Conservation (phyloP, 106 monocot species). For the Allium cepa region DNA sequence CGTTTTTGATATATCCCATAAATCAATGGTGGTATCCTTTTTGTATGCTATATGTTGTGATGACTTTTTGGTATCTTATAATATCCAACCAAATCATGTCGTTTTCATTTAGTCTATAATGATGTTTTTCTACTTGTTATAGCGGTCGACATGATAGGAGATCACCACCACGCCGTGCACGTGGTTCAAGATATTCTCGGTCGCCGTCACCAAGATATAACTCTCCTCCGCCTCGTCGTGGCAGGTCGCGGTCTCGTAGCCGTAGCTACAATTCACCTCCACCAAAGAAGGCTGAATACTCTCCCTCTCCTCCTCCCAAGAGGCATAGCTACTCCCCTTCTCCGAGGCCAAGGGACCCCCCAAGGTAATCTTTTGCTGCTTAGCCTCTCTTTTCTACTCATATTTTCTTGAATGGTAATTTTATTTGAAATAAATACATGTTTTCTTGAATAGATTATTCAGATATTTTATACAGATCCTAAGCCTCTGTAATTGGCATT, state of each 20-base stretch:
- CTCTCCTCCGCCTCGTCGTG: slow-evolving; percentile 10
- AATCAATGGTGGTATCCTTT: no score
- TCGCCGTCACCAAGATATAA: slow-evolving; percentile 15
- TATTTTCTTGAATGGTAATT: no score
- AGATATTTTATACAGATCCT: no score
- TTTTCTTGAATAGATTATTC: no score
- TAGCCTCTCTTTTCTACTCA: neutral
- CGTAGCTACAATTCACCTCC: slow-evolving; percentile 7
- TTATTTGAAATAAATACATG: no score
- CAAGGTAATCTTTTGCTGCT: neutral
- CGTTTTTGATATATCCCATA: no score
- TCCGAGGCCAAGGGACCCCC: neutral
- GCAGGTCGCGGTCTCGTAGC: slow-evolving; percentile 15
- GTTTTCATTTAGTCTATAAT: no score
- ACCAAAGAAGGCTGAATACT: slow-evolving; percentile 2
- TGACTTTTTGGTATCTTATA: no score
- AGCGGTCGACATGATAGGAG: slow-evolving; percentile 4
- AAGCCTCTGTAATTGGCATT: no score
- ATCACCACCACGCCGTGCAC: slow-evolving; percentile 10
- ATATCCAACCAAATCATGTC: no score
- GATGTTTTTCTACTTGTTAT: neutral
- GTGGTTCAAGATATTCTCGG: slow-evolving; percentile 17
- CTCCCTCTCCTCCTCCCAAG: slow-evolving; percentile 7
- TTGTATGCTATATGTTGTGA: no score
- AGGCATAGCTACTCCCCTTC: slow-evolving; percentile 4